These are phyloP conservation scores for Peronosclerospora sorghi DNA, from an alignment of 352 stramenopile genomes.

Conservation along the genomic window DNA sequence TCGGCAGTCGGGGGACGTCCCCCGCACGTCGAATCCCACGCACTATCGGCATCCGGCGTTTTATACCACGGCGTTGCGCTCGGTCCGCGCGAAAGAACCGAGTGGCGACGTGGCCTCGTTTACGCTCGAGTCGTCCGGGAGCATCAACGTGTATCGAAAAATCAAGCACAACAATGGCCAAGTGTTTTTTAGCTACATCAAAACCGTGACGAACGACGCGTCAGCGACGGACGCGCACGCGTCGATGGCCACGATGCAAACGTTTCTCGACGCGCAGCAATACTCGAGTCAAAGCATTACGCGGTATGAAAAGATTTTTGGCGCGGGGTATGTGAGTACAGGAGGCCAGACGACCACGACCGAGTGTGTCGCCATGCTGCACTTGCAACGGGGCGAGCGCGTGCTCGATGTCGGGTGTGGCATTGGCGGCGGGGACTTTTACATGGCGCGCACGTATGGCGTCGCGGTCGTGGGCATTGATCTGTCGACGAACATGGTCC, in stretches of 20 bases:
- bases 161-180: constrained; percentile 80
- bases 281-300: constrained; percentile 63
- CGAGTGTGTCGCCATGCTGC: constrained; percentile 60
- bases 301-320: constrained; percentile 71
- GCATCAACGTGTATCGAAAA: constrained; percentile 51
- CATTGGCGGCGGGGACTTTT: constrained; percentile 85
- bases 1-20: constrained; percentile 46
- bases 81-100: constrained; percentile 31
- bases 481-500: constrained; percentile 68
- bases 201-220: constrained; percentile 28
- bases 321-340: constrained; percentile 57
- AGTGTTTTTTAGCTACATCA: constrained; percentile 61
- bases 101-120: constrained; percentile 35
- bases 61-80: constrained; percentile 45
- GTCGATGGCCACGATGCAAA: constrained; percentile 45
- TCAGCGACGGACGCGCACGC: constrained; percentile 9
- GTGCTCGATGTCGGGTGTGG: constrained; percentile 86
- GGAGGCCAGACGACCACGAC: constrained; percentile 54
- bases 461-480: constrained; percentile 65
- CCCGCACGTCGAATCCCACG: constrained; percentile 50
- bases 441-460: constrained; percentile 85
- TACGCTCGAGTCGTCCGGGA: constrained; percentile 56
- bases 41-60: constrained; percentile 61
- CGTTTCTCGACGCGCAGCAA: constrained; percentile 60
- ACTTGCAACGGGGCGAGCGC: constrained; percentile 43